Evolutionary conservation across 257 asterid species (phyloP).

Genomic region (Anisodus tanguticus): DNA sequence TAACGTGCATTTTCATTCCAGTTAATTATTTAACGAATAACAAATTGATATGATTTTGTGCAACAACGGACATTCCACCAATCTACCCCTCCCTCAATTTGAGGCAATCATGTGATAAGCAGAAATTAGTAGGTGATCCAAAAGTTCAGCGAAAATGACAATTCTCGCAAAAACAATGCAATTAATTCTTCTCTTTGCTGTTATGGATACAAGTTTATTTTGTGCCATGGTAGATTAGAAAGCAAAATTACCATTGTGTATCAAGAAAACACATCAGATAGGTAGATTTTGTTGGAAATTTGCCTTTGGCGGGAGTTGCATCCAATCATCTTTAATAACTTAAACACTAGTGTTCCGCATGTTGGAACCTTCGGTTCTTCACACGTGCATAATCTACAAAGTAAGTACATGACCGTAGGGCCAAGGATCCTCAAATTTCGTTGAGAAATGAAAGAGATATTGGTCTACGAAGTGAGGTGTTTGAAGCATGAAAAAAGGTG

Average conservation of each 20-base stretch:
- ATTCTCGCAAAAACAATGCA: not conserved
- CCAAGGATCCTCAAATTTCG: too few species aligned
- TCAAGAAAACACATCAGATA: not conserved
- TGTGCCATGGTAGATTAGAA: not conserved
- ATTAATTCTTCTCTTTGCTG: not conserved
- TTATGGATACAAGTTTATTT: too few species aligned
- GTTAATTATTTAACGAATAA: not conserved
- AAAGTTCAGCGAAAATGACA: not conserved
- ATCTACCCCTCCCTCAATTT: not conserved
- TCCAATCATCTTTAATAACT: too few species aligned
- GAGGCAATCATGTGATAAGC: not conserved
- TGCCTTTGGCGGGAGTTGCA: too few species aligned
- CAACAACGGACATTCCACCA: not conserved
- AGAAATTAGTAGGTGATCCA: not conserved
- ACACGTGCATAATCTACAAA: too few species aligned
- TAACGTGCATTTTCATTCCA: not conserved
- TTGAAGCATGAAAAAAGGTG: too few species aligned
- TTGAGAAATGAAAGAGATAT: too few species aligned
- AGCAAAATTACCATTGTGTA: not conserved
- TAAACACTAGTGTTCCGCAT: too few species aligned
- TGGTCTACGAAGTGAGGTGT: too few species aligned
- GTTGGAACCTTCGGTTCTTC: too few species aligned
- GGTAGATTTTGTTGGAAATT: too few species aligned
- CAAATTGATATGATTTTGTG: not conserved
- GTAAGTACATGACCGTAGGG: too few species aligned